phyloP scores from a whole-genome alignment of 257 asterid species.

The Solanum pimpinellifolium region DNA sequence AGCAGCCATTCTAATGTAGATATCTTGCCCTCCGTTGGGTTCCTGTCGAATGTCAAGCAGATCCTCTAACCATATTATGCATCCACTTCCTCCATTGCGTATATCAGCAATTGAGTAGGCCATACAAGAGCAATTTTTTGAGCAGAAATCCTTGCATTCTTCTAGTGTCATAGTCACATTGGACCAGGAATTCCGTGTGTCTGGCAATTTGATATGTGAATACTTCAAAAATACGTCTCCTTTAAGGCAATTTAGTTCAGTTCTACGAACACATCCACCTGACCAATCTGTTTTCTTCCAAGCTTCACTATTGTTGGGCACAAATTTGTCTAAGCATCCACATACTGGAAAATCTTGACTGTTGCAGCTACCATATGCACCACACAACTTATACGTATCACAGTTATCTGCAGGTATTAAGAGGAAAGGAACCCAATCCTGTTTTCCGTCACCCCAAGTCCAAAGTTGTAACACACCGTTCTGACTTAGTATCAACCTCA shows the following conservation, averaged over 20 bases:
- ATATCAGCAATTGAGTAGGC: slow-evolving; percentile 15
- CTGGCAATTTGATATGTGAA: slow-evolving; percentile 17
- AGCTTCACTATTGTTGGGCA: slow-evolving; percentile 3
- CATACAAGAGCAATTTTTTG: slow-evolving; percentile 24
- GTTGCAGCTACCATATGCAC: slow-evolving; percentile 24
- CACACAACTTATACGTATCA: slow-evolving; percentile 28
- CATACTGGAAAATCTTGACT: slow-evolving; percentile 9
- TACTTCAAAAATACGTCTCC: slow-evolving; percentile 14
- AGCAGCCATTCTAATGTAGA: slow-evolving; percentile 15
- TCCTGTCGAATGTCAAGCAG: slow-evolving; percentile 8
- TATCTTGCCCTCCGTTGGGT: slow-evolving; percentile 8
- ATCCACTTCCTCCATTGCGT: slow-evolving; percentile 14
- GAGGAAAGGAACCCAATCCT: slow-evolving; percentile 12
- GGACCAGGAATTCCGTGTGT: neutral
- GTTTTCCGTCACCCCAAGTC: slow-evolving; percentile 10
- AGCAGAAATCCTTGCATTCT: slow-evolving; percentile 16
- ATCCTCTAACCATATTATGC: slow-evolving; percentile 24
- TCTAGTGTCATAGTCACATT: neutral
- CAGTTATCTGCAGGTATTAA: slow-evolving; percentile 15
- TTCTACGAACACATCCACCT: slow-evolving; percentile 15
- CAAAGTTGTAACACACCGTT: slow-evolving; percentile 12
- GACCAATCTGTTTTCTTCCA: slow-evolving; percentile 19
- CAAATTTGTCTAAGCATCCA: slow-evolving; percentile 22
- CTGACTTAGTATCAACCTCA: neutral
- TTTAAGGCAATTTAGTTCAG: slow-evolving; percentile 2